Evolutionary conservation across 805 yeast species (phyloP).

Genomic region (Scheffersomyces ergatensis): DNA sequence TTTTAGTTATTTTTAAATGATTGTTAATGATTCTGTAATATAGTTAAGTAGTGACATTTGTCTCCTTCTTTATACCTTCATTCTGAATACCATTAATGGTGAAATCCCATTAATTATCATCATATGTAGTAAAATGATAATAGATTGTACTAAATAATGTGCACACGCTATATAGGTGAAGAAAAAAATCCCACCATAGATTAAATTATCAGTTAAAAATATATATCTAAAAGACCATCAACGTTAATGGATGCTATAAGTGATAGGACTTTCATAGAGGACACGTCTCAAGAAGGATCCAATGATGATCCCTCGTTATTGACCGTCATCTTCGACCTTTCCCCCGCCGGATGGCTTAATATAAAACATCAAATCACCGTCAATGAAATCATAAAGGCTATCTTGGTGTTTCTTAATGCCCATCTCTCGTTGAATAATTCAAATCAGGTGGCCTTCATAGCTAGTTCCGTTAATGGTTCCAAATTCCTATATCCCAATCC

Average conservation of each 20-base stretch:
- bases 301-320: conserved; percentile 67
- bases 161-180: too few relatives aligned
- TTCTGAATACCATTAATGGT: too few relatives aligned
- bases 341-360: conserved; percentile 66
- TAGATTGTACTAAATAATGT: too few relatives aligned
- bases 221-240: too few relatives aligned
- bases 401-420: conserved; percentile 79
- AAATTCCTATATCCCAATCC: conserved; percentile 65
- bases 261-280: conserved; percentile 51
- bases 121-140: too few relatives aligned
- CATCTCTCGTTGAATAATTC: conserved; percentile 83
- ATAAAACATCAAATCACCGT: conserved; percentile 48
- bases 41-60: too few relatives aligned
- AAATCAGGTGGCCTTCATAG: conserved; percentile 78
- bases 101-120: too few relatives aligned
- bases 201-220: too few relatives aligned
- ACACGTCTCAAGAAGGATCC: conserved; percentile 20
- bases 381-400: conserved; percentile 58
- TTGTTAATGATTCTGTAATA: not conserved
- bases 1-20: not conserved
- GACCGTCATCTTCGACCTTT: conserved; percentile 73
- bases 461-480: conserved; percentile 71
- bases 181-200: too few relatives aligned
- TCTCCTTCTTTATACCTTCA: too few relatives aligned
- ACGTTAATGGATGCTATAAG: conserved; percentile 63